Percentiles rank a stretch among this genome's conserved stretches.
phyloP scores from a whole-genome alignment of 805 yeast genomes.

The Candida michaelii region DNA sequence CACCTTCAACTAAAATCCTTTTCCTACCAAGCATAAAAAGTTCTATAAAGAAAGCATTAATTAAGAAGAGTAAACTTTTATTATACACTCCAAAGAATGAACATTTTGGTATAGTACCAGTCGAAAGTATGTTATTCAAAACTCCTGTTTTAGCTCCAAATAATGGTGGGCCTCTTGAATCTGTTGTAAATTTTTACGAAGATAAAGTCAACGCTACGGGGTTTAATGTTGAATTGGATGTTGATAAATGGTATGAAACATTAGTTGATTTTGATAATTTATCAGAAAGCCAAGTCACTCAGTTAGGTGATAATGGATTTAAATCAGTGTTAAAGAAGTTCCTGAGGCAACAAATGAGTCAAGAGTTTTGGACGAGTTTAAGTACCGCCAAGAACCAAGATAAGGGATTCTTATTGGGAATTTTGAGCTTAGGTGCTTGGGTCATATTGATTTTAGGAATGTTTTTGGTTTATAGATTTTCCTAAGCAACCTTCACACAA shows the following conservation, averaged over 20 bases:
- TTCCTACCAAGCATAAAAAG: constrained; percentile 83
- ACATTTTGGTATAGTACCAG: constrained; percentile 97
- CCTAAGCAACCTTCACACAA: too few species aligned
- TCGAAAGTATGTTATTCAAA: constrained; percentile 86
- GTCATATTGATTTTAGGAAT: not conserved
- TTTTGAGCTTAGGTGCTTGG: not conserved
- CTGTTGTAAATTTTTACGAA: constrained; percentile 44
- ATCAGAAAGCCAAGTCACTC: constrained; percentile 17
- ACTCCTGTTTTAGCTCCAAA: constrained; percentile 84
- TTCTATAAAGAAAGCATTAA: constrained; percentile 57
- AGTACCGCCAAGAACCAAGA: constrained; percentile 6
- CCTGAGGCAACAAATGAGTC: constrained; percentile 47
- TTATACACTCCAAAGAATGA: constrained; percentile 89
- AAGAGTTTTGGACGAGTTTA: constrained; percentile 24
- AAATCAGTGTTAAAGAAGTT: constrained; percentile 39
- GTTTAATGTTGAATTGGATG: constrained; percentile 51
- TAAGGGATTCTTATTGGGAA: constrained; percentile 15
- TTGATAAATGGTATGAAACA: constrained; percentile 54
- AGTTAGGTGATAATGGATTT: constrained; percentile 36
- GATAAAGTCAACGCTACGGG: constrained; percentile 55
- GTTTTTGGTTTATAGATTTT: not conserved
- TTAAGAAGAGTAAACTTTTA: constrained; percentile 57
- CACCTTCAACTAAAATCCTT: constrained; percentile 47
- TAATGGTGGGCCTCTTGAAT: constrained; percentile 92
- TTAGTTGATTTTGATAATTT: constrained; percentile 37